Evolutionary conservation across 495 filamentous ascomycete genomes (phyloP), one percentile per base, ranked within the genome.

Genomic region (Choiromyces venosus): DNA sequence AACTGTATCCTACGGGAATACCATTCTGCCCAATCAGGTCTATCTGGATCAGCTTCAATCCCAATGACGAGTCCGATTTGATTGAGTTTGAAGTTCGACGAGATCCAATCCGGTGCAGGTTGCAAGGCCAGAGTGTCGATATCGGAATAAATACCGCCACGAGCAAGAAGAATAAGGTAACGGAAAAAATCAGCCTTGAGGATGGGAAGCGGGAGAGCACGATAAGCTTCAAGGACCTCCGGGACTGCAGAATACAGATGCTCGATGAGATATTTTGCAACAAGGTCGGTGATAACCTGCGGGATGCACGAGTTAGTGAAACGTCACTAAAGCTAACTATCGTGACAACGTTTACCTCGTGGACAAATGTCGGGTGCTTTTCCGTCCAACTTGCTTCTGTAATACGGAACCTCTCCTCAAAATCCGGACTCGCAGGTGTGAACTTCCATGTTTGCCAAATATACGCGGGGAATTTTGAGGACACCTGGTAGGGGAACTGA

Each of bases 371-470:
- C 0, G 95, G 95, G 82, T 99, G 92, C 75, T 92, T 85, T 76
- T 93, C 88, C 4, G 93, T 91, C 95, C 95, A 99, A 73, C 91
- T 92, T 56, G 93, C 93, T 84, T 99, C 95, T 70, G 91, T 85
- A 37, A 88, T 87, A 66, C 96, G 89, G 66, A 96, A 92, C 8
- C 85, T 83, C 74, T 91, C 88, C 6, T 81, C 82, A 80, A 99
- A 99, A 73, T 92, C 88, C 69, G 88, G 85, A n/a, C 91, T 91
- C 1, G 90, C 87, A 1, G 96, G 95, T 1, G 89, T 91, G 81
- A 90, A 92, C 83, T 96, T 97, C 95, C 95, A 99, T 52, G 95
- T 99, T 85, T 99, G 95, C 95, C 95, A 99, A 74, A 99, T 96
- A 83, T 96, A 99, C 37, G 93, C 94, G 0, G 95, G 95, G 82